These are phyloP conservation scores for Trichomonascaceae sp. DNA, from an alignment of 1,139 yeast species.

Conservation along the genomic window DNA sequence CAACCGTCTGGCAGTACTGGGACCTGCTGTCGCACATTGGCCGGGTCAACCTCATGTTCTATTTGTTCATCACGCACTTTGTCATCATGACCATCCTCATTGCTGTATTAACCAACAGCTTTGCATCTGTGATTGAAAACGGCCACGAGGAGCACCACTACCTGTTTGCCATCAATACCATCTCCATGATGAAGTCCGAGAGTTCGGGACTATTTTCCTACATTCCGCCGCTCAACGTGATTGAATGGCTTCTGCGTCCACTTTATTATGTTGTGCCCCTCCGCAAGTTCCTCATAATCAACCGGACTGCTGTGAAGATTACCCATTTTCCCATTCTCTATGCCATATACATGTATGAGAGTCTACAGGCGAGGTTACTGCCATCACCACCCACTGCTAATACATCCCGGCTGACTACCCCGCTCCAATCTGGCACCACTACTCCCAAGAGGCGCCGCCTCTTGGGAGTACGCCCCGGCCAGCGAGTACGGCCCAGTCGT, in stretches of 20 bases:
- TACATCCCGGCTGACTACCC: background rate
- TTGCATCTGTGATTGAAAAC: constrained; percentile 25
- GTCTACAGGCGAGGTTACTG: constrained; percentile 9
- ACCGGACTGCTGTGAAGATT: constrained; percentile 25
- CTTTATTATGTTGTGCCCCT: constrained; percentile 23
- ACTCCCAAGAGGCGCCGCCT: constrained; percentile 4
- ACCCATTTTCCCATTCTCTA: constrained; percentile 28
- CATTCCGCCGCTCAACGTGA: constrained; percentile 27
- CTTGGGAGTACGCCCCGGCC: constrained; percentile 1
- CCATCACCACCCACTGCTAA: background rate
- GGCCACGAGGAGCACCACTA: constrained; percentile 29
- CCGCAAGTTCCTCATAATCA: constrained; percentile 21
- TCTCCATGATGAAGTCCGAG: constrained; percentile 29
- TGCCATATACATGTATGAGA: constrained; percentile 25
- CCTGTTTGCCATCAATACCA: constrained; percentile 28
- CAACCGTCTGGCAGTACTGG: constrained; percentile 55
- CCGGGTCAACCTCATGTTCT: constrained; percentile 36
- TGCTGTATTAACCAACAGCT: constrained; percentile 36
- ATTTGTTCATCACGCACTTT: constrained; percentile 44
- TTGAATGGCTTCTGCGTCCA: constrained; percentile 25
- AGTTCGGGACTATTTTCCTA: constrained; percentile 27
- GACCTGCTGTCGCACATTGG: constrained; percentile 38
- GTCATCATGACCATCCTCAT: constrained; percentile 46
- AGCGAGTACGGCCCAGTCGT: constrained; percentile 1
- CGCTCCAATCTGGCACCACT: constrained; percentile 2